These are phyloP conservation scores for Trametes punicea DNA, from an alignment of 768 basidiomycete species.

Conservation along the genomic window DNA sequence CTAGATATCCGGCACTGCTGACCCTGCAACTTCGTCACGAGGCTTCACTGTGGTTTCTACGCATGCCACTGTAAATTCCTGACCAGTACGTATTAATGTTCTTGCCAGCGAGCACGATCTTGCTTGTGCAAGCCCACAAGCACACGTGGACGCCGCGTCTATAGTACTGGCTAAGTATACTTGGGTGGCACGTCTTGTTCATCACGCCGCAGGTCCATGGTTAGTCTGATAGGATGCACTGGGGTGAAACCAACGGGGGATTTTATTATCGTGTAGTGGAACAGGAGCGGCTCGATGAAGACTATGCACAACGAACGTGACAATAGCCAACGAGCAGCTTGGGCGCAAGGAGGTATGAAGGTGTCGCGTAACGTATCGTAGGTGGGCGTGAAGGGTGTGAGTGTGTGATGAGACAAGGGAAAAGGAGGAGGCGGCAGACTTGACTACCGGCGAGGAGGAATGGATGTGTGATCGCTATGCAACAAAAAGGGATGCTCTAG, in stretches of 20 bases:
- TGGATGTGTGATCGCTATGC: constrained; percentile 4
- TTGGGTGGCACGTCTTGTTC: not conserved
- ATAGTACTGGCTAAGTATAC: too few species aligned
- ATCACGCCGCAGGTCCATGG: not conserved
- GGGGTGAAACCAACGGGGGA: too few species aligned
- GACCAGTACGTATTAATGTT: too few species aligned
- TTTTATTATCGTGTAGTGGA: constrained; percentile 10
- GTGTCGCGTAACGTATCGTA: constrained; percentile 23
- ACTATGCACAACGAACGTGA: constrained; percentile 14
- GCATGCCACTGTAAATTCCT: too few species aligned
- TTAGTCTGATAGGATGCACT: not conserved
- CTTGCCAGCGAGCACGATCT: too few species aligned
- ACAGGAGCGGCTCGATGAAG: not conserved
- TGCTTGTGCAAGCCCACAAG: too few species aligned
- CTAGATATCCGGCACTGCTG: too few species aligned
- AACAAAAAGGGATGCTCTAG: constrained; percentile 15
- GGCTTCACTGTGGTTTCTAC: too few species aligned
- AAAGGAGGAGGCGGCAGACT: not conserved
- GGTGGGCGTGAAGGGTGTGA: constrained; percentile 4
- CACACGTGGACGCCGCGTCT: too few species aligned
- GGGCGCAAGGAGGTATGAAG: constrained; percentile 12
- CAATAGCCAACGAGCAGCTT: constrained; percentile 14
- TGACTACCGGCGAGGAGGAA: not conserved
- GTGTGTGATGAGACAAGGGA: not conserved
- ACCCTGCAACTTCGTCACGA: too few species aligned